Evolutionary conservation across 306 rosid genomes (phyloP), one percentile per base, ranked within the genome.

Genomic region (Casuarina glauca): DNA sequence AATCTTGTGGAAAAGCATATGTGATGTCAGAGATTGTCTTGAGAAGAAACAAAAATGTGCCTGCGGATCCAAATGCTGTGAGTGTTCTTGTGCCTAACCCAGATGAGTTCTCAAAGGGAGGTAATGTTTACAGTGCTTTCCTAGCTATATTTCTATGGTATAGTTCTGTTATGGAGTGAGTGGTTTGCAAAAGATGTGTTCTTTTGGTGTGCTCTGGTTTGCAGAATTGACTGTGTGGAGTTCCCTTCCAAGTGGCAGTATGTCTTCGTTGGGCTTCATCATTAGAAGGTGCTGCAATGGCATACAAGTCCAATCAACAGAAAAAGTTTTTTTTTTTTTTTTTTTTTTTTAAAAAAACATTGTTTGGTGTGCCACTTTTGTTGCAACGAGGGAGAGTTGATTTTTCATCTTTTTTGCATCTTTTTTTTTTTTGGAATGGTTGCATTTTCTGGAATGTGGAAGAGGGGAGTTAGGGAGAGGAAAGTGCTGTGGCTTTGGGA

Each of bases 51-150:
- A 83, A 54, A 74, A 81, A 82, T 74, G 86, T 85, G 69, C 86
- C 90, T 58, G 90, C 89, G 26, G 97, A 92, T 78, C 85, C 85
- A 63, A 92, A 92, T 81, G 94, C 97, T 70, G 89, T 92, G 78
- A 87, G 90, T 80, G 78, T 92, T 82, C 80, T 85, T 82, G 91
- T 92, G 68, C 88, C 86, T 42, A 82, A 82, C 68, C 87, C 89
- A 53, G 87, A 77, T 63, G 74, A 74, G 72, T 76, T 80, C 67
- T 80, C 80, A 20, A 80, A 69, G 71, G 87, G 86, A 92, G 97
- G 97, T 92, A 88, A 70, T 77, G 32, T 48, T 73, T 73, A 75
- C 69, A 62, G 71, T 83, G 80, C 79, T 61, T 70, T 73, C n/a
- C 41, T 53, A 15, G 20, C 26, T 69, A 52, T 36, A 46, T 52